Evolutionary conservation across 441 rosid genomes (phyloP).

Genomic region (Dalechampia spathulata): DNA sequence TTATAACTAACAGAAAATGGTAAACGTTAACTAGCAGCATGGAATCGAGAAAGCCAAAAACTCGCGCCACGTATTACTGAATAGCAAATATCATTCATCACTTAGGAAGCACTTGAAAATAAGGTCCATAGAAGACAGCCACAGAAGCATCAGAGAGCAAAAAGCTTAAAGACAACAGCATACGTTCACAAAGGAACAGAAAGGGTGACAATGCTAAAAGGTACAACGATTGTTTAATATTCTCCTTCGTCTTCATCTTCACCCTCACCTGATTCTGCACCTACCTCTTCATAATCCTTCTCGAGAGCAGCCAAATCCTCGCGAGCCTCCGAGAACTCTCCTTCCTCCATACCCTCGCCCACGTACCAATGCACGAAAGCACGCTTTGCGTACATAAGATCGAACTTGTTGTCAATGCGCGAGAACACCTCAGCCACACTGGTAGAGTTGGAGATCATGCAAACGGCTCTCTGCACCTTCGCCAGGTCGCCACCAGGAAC

Average conservation of each 20-base stretch:
- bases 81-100: no score
- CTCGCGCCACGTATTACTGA: no score
- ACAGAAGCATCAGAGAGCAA: no score
- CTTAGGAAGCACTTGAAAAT: no score
- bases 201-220: no score
- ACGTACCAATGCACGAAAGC: conserved; percentile 92
- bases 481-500: conserved; percentile 96
- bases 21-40: no score
- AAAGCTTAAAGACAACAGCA: no score
- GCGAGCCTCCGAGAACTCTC: conserved; percentile 87
- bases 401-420: conserved; percentile 76
- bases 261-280: conserved; percentile 72
- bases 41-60: no score
- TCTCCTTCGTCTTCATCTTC: conserved; percentile 63
- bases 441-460: conserved; percentile 91
- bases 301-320: conserved; percentile 85
- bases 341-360: conserved; percentile 97
- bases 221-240: no score
- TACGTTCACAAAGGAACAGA: no score
- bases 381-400: conserved; percentile 79
- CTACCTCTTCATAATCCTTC: conserved; percentile 88
- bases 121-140: no score
- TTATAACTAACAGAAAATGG: no score
- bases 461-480: conserved; percentile 82
- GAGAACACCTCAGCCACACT: conserved; percentile 86